These are phyloP conservation scores for Kentomonas sorsogonicus DNA, from an alignment of 208 protist genomes.

Conservation along the genomic window DNA sequence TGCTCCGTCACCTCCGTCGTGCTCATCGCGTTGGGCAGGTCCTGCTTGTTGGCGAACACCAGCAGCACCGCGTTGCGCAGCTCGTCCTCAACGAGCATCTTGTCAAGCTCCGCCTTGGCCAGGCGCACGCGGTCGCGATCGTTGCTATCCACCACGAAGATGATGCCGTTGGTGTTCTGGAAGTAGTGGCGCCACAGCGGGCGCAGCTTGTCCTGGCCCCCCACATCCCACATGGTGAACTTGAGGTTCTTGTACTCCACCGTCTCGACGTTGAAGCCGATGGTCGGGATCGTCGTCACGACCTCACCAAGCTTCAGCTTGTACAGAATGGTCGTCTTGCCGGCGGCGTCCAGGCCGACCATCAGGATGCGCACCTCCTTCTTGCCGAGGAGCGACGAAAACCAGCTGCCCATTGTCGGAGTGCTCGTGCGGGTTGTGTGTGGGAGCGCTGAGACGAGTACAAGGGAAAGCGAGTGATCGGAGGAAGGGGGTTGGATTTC, in stretches of 20 bases:
- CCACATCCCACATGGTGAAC: constrained; percentile 96
- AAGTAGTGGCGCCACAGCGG: constrained; percentile 97
- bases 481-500: background rate
- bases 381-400: constrained; percentile 89
- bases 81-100: constrained; percentile 97
- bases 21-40: constrained; percentile 97
- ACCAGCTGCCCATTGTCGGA: constrained; percentile 41
- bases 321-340: constrained; percentile 98
- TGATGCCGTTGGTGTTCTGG: constrained; percentile 95
- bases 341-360: constrained; percentile 96
- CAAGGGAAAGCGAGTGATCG: background rate
- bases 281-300: constrained; percentile 96
- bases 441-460: background rate
- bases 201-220: constrained; percentile 96
- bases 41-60: constrained; percentile 99
- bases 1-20: constrained; percentile 95
- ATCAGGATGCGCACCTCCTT: constrained; percentile 97
- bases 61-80: constrained; percentile 95
- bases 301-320: constrained; percentile 97
- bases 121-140: constrained; percentile 91
- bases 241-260: constrained; percentile 96
- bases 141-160: constrained; percentile 97
- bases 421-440: background rate
- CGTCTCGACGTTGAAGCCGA: constrained; percentile 97
- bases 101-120: constrained; percentile 91